Evolutionary conservation across 2,329 filamentous ascomycete species (phyloP).

Genomic region (Ophiostoma himal-ulmi): DNA sequence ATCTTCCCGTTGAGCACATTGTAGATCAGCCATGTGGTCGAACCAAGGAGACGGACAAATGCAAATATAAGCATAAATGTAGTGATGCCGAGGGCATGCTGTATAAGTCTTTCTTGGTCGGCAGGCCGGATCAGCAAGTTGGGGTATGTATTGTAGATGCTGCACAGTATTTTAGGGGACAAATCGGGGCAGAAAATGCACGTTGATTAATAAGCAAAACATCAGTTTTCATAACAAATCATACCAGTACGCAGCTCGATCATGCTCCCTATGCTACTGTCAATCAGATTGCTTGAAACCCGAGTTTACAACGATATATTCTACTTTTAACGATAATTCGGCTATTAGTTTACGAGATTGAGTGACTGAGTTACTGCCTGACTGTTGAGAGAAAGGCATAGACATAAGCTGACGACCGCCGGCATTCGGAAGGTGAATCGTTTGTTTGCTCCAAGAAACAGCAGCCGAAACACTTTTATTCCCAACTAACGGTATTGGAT

Average conservation of each 20-base stretch:
- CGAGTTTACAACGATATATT: neutral
- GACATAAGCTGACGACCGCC: neutral
- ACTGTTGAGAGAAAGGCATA: neutral
- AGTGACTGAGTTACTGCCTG: too few species aligned
- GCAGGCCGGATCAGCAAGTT: neutral
- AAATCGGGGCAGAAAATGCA: neutral
- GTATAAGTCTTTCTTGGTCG: neutral
- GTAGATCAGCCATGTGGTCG: conserved; percentile 9
- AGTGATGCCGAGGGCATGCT: neutral
- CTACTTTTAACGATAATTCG: neutral
- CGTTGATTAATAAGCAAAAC: neutral
- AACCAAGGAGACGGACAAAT: neutral
- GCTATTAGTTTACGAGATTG: neutral
- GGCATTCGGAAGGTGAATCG: neutral
- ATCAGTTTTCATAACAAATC: too few species aligned
- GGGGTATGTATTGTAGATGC: neutral
- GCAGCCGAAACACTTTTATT: neutral
- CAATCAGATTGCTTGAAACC: neutral
- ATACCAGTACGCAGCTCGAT: neutral
- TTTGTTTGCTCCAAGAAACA: neutral
- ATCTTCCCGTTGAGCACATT: conserved; percentile 14
- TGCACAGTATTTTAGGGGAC: neutral
- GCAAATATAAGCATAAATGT: conserved; percentile 1
- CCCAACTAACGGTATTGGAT: neutral
- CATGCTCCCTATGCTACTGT: neutral